These are phyloP conservation scores for Xylaria cubensis DNA, from an alignment of 495 filamentous ascomycete genomes.

Conservation along the genomic window DNA sequence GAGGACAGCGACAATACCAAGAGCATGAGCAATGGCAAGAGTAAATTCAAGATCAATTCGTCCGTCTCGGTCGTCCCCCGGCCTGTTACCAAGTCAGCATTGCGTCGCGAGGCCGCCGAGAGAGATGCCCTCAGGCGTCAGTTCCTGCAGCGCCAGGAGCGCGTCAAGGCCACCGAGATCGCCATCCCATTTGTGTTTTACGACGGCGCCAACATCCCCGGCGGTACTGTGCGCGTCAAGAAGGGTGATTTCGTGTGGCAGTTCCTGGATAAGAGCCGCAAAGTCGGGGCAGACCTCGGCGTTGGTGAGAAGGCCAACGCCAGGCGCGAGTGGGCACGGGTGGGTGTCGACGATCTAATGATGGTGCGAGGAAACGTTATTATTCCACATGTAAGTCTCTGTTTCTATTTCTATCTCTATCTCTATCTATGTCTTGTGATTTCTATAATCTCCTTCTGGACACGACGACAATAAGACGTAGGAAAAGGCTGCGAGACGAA, in stretches of 20 bases:
- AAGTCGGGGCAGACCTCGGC: conserved; percentile 83
- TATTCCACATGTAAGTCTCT: conserved; percentile 86
- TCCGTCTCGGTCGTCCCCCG: conserved; percentile 74
- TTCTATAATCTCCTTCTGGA: neutral
- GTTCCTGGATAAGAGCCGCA: conserved; percentile 87
- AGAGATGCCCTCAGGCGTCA: conserved; percentile 84
- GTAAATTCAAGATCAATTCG: conserved; percentile 64
- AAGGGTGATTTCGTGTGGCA: conserved; percentile 93
- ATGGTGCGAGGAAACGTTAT: conserved; percentile 91
- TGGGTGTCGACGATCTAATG: conserved; percentile 96
- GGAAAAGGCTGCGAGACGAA: neutral
- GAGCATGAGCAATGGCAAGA: conserved; percentile 37
- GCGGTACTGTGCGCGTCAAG: conserved; percentile 80
- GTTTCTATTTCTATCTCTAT: neutral
- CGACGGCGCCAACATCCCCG: conserved; percentile 94
- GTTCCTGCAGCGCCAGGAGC: conserved; percentile 82
- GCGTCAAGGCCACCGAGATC: conserved; percentile 88
- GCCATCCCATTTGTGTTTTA: conserved; percentile 96
- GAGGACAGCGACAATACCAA: conserved; percentile 53
- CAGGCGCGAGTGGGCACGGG: conserved; percentile 85
- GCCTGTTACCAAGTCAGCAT: conserved; percentile 81
- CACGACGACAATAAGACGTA: neutral
- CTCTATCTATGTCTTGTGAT: neutral
- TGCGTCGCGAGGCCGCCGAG: conserved; percentile 80
- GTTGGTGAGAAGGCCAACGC: conserved; percentile 65